Evolutionary conservation across 2,329 filamentous ascomycete species (phyloP).

Genomic region (Aspergillus glaucus): DNA sequence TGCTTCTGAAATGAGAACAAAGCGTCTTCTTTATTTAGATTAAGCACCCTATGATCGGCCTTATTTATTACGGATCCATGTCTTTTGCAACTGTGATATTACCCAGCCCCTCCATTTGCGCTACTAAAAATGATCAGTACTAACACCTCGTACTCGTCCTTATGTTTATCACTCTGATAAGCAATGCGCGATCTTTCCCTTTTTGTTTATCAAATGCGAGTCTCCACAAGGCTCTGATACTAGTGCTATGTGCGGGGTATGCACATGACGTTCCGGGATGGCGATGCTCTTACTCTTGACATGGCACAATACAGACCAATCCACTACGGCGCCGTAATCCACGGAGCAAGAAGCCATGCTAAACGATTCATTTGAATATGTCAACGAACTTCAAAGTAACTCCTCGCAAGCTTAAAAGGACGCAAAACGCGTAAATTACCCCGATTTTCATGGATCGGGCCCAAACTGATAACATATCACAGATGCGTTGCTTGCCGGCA

Average conservation of each 20-base stretch:
- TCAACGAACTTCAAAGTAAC: neutral
- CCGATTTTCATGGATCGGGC: too few relatives aligned
- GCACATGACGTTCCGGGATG: neutral
- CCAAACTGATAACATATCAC: neutral
- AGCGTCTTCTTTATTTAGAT: too few relatives aligned
- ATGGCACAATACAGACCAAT: neutral
- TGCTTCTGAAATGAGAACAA: too few relatives aligned
- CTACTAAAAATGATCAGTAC: too few relatives aligned
- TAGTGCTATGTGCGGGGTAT: neutral
- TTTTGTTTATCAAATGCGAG: neutral
- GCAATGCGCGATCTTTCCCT: neutral
- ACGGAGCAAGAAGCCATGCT: too few relatives aligned
- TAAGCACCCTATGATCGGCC: too few relatives aligned
- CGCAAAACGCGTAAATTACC: too few relatives aligned
- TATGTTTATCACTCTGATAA: neutral
- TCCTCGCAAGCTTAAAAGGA: too few relatives aligned
- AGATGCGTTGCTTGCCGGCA: conserved; percentile 30
- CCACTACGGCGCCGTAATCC: neutral
- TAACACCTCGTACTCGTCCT: too few relatives aligned
- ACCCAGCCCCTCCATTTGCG: too few relatives aligned
- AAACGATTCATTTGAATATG: neutral
- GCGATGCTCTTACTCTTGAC: neutral
- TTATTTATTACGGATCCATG: too few relatives aligned
- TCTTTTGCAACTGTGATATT: too few relatives aligned
- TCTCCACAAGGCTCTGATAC: neutral